Conservation (phyloP, 2,329 filamentous ascomycete genomes). For the Sarocladium kiliense region DNA sequence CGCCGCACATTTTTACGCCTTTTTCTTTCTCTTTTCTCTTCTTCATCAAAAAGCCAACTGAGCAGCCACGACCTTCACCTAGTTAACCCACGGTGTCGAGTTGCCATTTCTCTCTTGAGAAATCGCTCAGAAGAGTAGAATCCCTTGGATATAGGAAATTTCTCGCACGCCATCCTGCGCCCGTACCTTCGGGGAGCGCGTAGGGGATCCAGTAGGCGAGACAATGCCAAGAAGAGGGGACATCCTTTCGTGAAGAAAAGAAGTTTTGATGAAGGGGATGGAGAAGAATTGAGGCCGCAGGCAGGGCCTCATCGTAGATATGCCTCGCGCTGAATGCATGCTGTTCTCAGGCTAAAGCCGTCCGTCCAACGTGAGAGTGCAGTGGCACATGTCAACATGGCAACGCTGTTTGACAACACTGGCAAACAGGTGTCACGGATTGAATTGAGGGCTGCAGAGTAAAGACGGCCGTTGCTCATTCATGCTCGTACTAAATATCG, state of each 20-base stretch:
- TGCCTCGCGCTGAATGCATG: too few species aligned
- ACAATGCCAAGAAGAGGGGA: constrained; percentile 59
- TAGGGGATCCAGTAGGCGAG: constrained; percentile 36
- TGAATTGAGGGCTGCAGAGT: too few species aligned
- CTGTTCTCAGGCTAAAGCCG: too few species aligned
- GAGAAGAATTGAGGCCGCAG: too few species aligned
- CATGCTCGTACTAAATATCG: neutral
- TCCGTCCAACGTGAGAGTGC: too few species aligned
- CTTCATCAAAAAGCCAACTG: constrained; percentile 60
- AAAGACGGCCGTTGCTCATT: neutral
- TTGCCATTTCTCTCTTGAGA: constrained; percentile 46
- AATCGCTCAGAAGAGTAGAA: constrained; percentile 50
- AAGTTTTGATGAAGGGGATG: neutral
- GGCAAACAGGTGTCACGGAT: too few species aligned
- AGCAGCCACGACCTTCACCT: constrained; percentile 59
- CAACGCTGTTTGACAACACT: neutral
- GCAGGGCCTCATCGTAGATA: too few species aligned
- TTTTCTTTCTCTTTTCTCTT: constrained; percentile 33
- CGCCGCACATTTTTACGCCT: constrained; percentile 23
- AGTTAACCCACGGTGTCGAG: constrained; percentile 49
- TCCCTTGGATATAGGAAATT: constrained; percentile 60
- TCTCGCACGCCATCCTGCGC: constrained; percentile 35
- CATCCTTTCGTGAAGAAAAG: constrained; percentile 26
- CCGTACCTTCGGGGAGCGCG: constrained; percentile 22
- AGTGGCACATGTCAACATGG: too few species aligned